Percentiles rank a stretch among this genome's conserved stretches.
phyloP scores from a whole-genome alignment of 2,329 filamentous ascomycete genomes.

The Aschersonia sp. region DNA sequence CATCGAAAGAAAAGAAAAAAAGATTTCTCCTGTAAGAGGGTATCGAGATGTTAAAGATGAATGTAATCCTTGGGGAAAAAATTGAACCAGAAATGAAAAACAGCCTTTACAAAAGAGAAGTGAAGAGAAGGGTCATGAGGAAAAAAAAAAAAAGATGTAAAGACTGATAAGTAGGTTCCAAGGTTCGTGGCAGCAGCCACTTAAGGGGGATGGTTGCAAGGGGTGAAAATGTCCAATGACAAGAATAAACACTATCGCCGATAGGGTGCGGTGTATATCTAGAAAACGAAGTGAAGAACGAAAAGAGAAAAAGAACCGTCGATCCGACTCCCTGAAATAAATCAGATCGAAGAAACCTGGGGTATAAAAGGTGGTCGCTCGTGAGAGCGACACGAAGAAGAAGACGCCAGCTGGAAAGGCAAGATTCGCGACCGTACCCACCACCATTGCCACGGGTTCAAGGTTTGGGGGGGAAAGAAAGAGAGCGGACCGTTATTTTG shows the following conservation, averaged over 20 bases:
- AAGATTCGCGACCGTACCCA: no score
- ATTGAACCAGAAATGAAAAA: neutral
- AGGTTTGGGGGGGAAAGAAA: no score
- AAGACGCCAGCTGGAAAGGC: no score
- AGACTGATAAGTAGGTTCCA: neutral
- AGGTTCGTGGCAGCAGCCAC: neutral
- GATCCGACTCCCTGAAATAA: no score
- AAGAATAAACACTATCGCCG: conserved; percentile 19
- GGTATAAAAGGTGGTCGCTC: no score
- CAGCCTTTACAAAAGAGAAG: neutral
- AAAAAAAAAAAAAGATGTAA: neutral
- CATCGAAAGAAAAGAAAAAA: neutral
- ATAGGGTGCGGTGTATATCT: conserved; percentile 14
- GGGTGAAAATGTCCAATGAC: conserved; percentile 7
- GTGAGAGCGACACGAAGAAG: no score
- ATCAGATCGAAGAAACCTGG: no score
- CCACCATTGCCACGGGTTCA: no score
- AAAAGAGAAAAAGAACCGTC: no score
- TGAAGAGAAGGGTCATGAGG: neutral
- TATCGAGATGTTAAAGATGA: conserved; percentile 6
- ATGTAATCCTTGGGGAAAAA: neutral
- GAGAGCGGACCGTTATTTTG: no score
- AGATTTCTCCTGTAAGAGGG: conserved; percentile 6
- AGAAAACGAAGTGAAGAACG: conserved; percentile 5
- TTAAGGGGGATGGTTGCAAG: neutral